Base-by-base conservation (phyloP, 2,329 filamentous ascomycete species). In the Fusarium mexicanum region DNA sequence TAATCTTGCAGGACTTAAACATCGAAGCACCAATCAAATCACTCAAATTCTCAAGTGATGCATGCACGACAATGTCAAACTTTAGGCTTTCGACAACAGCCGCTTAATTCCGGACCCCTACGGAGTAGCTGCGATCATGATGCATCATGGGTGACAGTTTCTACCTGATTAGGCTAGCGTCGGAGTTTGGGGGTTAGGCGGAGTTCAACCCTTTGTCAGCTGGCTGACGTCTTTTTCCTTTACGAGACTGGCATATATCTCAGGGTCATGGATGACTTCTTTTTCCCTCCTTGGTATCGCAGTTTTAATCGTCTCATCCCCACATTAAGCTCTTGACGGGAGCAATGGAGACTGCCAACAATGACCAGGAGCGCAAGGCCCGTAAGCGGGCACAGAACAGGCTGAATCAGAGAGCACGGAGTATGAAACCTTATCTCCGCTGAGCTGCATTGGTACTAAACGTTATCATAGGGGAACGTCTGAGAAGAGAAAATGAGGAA, bases 321-420 rank as follows among this genome's bases (percentile, higher is more conserved):
- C 51, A 41, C 35, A 29, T 8, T 18, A 16, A n/a, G 8, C 8
- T 18, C 16, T 8, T n/a, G 3, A n/a, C 12, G 13, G 14, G 26
- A 9, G 29, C 31, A 31, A 67, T 74, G 63, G 24, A 9, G 22
- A 2, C 16, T 9, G n/a, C 12, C 3, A 4, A 33, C 26, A n/a
- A 29, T 8, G 40, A 35, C 2, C 47, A 67, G 8, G 61, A 73
- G 24, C 64, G 48, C 22, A 65, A 63, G 35, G 61, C 73, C 1
- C 63, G 60, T 4, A 72, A 76, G 38, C 50, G 47, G n/a, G 12
- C 46, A 3, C 67, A 76, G 38, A 76, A 74, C 50, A 63, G 73
- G 10, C 17, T 64, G 16, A 74, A 74, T 18, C 73, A 76, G 26
- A 65, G 73, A 62, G 71, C 64, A 8, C 65, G 63, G n/a, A 67